phyloP scores from a whole-genome alignment of 2,329 filamentous ascomycete genomes.

The Botryotinia convoluta region DNA sequence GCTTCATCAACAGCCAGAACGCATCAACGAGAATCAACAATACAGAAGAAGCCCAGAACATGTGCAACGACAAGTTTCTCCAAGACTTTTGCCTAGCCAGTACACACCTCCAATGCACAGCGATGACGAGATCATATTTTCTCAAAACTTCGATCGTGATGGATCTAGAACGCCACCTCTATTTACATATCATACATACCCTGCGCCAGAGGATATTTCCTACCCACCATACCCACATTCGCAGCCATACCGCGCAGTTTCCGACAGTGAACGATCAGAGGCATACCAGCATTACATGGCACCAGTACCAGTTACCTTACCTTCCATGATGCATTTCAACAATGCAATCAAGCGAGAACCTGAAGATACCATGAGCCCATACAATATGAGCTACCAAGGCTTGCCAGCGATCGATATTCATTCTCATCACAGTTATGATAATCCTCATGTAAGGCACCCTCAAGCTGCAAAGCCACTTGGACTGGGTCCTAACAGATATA shows the following conservation, averaged over 20 bases:
- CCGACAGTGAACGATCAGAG: constrained; percentile 43
- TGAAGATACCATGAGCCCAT: constrained; percentile 60
- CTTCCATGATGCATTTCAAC: constrained; percentile 62
- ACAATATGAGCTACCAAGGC: constrained; percentile 65
- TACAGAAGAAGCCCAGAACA: constrained; percentile 35
- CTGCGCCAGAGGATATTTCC: constrained; percentile 62
- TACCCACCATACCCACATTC: constrained; percentile 58
- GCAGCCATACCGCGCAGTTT: constrained; percentile 53
- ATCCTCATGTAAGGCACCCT: constrained; percentile 70
- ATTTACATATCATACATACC: constrained; percentile 65
- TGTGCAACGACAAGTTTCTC: constrained; percentile 41
- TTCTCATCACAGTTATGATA: constrained; percentile 60
- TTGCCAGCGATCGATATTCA: constrained; percentile 59
- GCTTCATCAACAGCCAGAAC: constrained; percentile 39
- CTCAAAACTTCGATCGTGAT: constrained; percentile 63
- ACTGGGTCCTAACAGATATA: constrained; percentile 27
- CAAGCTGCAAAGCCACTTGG: constrained; percentile 19
- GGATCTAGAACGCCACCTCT: constrained; percentile 70
- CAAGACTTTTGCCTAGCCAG: constrained; percentile 49
- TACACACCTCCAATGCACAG: constrained; percentile 60
- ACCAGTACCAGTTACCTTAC: constrained; percentile 57
- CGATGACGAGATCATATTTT: constrained; percentile 67
- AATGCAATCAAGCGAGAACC: constrained; percentile 67
- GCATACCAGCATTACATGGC: constrained; percentile 56
- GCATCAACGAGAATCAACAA: constrained; percentile 35